Evolutionary conservation across 257 asterid species (phyloP), one percentile per base, ranked within the genome.

Genomic region (Scutellaria galericulata): DNA sequence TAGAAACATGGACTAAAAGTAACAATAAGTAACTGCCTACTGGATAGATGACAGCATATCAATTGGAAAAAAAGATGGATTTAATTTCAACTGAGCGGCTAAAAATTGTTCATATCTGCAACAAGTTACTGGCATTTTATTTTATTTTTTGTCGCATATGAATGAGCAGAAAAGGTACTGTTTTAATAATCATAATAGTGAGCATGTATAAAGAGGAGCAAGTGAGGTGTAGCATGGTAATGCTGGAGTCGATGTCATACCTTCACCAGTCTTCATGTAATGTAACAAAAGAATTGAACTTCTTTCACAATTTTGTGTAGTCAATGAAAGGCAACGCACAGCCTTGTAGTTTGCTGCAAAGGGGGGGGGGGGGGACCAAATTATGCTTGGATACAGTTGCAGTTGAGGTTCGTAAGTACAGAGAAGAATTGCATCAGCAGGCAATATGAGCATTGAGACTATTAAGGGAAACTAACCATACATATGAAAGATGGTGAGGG

Each of bases 401-500:
- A 55, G 66, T 13, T 48, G 60, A 82, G 41, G 75, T 45, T 70
- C 57, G 47, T 15, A 72, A 18, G 54, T 35, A 48, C 20, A 24
- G 64, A 70, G 62, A 79, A 42, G 68, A 79, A 68, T 72, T 37
- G 8, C 61, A 22, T 54, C 52, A 50, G 18, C n/a, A 27, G 58
- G 64, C 42, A 60, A 69, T 69, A 69, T 51, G 44, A 73, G 72
- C 47, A 74, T 51, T 46, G 57, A 67, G 77, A 72, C 72, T 51
- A 79, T 58, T 68, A 39, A 80, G 82, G 69, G 82, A 76, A 82
- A 94, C 99, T 91, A 79, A 94, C 99, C 99, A 91, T 90, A 91
- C 96, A 94, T 94, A 88, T 94, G 99, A 82, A 94, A 90, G 85
- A 90, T 42, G 70, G 98, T 94, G 79, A 91, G 93, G 76, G 93